These are phyloP conservation scores for Penium margaritaceum DNA, from an alignment of 139 green algal genomes.

Conservation along the genomic window DNA sequence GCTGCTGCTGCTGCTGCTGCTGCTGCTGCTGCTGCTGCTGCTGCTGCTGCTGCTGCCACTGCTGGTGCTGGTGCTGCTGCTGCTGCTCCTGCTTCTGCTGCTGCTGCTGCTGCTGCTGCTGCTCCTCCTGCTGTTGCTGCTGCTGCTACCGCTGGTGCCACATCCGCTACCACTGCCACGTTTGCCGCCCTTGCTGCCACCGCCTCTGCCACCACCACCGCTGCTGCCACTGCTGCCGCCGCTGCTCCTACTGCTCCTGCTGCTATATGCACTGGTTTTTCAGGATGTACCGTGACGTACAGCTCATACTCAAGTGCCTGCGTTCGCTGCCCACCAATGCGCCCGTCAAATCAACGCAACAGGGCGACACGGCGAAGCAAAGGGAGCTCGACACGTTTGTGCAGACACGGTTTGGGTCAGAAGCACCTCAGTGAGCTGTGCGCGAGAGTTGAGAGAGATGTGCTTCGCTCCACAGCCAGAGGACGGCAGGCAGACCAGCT, in stretches of 20 bases:
- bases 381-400: slow-evolving; percentile 18
- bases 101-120: neutral
- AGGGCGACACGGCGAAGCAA: neutral
- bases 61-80: too few relatives aligned
- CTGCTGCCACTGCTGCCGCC: neutral
- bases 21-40: too few relatives aligned
- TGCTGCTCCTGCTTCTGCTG: neutral
- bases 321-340: neutral
- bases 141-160: neutral
- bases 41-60: too few relatives aligned
- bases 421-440: too few relatives aligned
- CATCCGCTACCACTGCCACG: neutral
- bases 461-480: too few relatives aligned
- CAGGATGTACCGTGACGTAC: slow-evolving; percentile 25
- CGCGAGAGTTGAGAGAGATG: too few relatives aligned
- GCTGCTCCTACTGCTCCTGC: neutral
- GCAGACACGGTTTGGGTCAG: slow-evolving; percentile 4
- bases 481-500: too few relatives aligned
- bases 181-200: neutral
- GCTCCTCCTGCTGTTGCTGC: neutral
- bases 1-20: too few relatives aligned
- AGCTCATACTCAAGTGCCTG: slow-evolving; percentile 27
- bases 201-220: neutral
- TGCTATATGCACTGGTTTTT: neutral
- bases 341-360: neutral